Percentiles rank a stretch among this genome's conserved stretches.
phyloP scores from a whole-genome alignment of 1,284 basidiomycete species.

The Rhizoctonia solani region DNA sequence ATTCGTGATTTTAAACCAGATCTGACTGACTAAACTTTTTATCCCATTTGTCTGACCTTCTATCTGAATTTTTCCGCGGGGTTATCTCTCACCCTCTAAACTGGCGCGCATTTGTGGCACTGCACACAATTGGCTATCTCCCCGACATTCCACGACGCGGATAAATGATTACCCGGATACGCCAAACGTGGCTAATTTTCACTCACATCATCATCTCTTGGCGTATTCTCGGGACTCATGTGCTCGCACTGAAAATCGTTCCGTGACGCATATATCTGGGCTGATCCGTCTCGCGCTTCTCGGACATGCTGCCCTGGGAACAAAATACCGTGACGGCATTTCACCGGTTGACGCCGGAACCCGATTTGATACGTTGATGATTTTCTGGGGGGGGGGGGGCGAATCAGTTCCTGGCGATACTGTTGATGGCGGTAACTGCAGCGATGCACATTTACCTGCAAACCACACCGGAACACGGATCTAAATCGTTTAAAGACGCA shows the following conservation, averaged over 20 bases:
- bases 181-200: too few relatives aligned
- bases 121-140: background rate
- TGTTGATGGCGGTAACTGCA: slow-evolving; percentile 79
- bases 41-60: too few relatives aligned
- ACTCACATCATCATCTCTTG: too few relatives aligned
- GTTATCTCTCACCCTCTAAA: too few relatives aligned
- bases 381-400: too few relatives aligned
- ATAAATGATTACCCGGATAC: too few relatives aligned
- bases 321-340: background rate
- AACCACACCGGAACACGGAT: slow-evolving; percentile 47
- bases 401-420: slow-evolving; percentile 69
- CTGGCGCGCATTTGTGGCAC: background rate
- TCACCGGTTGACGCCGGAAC: background rate
- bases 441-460: slow-evolving; percentile 78
- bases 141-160: background rate
- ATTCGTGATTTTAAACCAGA: too few relatives aligned
- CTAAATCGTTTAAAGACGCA: slow-evolving; percentile 58
- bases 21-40: too few relatives aligned
- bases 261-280: background rate
- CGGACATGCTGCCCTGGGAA: slow-evolving; percentile 24
- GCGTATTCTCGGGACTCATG: slow-evolving; percentile 1
- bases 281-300: slow-evolving; percentile 2
- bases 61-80: too few relatives aligned
- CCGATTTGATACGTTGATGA: background rate
- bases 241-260: background rate